Base-by-base conservation (phyloP, 768 basidiomycete genomes). In the Suillus discolor region DNA sequence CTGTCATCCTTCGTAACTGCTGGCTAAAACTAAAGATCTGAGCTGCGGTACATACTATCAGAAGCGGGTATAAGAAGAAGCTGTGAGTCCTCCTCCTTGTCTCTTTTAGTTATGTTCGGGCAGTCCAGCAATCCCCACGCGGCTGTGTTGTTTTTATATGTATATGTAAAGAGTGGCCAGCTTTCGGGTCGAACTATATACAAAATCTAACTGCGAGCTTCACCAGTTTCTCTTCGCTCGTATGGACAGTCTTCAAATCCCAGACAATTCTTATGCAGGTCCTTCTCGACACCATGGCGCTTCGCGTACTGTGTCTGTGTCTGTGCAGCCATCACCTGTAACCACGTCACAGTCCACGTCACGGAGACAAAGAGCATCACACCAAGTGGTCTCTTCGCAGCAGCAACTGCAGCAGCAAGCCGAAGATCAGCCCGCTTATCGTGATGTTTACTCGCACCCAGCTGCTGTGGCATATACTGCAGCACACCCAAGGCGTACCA, bases 371-470 rank as follows among this genome's bases (percentile, higher is more conserved):
- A 85, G 91, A 60, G 90, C 91, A 8, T 92, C 92, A 1, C 91
- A 92, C 71, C 84, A 84, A 31, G 88, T 91, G 62, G 83, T 87
- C 49, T 87, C 89, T 11, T 75, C 85, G 0, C 78, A 82, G 13
- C 72, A 72, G n/a, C 79, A 81, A 47, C 78, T 80, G 64, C 68
- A 77, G 45, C 70, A 73, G 39, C 77, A 80, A 20, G 49, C 62
- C 2, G 85, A 85, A 28, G 81, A 84, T 65, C 79, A 78, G 12
- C 79, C 84, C 7, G 80, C 79, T 1, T 87, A 85, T 74, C 83
- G 87, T 25, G 92, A 94, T 77, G 90, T 93, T 28, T 92, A 93
- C 75, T 84, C 89, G 2, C 93, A 95, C 74, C 93, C 93, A 1
- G 92, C 92, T 20, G 93, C 92, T 4, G 81, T 91, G 16, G 91